phyloP scores from a whole-genome alignment of 1,139 yeast genomes.

The Debaryomyces robertsiae region DNA sequence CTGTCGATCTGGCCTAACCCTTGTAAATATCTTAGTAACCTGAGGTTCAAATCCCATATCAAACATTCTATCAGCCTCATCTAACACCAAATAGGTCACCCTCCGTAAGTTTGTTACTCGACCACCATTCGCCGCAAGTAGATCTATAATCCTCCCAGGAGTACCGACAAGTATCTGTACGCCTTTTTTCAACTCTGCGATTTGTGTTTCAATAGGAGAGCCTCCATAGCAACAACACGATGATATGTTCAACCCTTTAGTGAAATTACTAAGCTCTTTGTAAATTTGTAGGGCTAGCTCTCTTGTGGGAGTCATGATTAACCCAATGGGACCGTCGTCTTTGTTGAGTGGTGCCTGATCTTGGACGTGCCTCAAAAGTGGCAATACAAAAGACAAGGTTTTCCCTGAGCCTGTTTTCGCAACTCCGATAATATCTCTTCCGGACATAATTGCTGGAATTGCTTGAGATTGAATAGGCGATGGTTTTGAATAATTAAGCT shows the following conservation, averaged over 20 bases:
- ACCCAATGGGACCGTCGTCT: slow-evolving; percentile 74
- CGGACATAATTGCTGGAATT: slow-evolving; percentile 86
- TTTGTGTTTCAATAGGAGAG: slow-evolving; percentile 77
- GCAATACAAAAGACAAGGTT: slow-evolving; percentile 84
- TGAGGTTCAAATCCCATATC: slow-evolving; percentile 99
- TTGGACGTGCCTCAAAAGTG: slow-evolving; percentile 78
- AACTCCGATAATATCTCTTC: slow-evolving; percentile 87
- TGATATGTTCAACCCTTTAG: slow-evolving; percentile 45
- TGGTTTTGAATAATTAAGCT: slow-evolving; percentile 61
- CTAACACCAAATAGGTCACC: slow-evolving; percentile 81
- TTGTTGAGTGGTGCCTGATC: slow-evolving; percentile 61
- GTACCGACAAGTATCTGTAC: slow-evolving; percentile 88
- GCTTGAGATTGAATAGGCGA: slow-evolving; percentile 93
- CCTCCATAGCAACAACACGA: slow-evolving; percentile 96
- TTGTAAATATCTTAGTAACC: slow-evolving; percentile 75
- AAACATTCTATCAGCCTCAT: slow-evolving; percentile 97
- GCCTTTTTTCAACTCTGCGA: slow-evolving; percentile 77
- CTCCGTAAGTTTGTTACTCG: slow-evolving; percentile 68
- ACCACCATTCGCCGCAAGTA: slow-evolving; percentile 83
- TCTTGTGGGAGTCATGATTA: slow-evolving; percentile 88
- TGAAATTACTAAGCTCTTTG: slow-evolving; percentile 65
- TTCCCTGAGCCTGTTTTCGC: slow-evolving; percentile 98
- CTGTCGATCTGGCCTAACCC: slow-evolving; percentile 84
- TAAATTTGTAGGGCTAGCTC: slow-evolving; percentile 87
- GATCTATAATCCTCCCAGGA: slow-evolving; percentile 92